phyloP scores from a whole-genome alignment of 2,329 filamentous ascomycete species.

The Penicillium aurantiogriseum region DNA sequence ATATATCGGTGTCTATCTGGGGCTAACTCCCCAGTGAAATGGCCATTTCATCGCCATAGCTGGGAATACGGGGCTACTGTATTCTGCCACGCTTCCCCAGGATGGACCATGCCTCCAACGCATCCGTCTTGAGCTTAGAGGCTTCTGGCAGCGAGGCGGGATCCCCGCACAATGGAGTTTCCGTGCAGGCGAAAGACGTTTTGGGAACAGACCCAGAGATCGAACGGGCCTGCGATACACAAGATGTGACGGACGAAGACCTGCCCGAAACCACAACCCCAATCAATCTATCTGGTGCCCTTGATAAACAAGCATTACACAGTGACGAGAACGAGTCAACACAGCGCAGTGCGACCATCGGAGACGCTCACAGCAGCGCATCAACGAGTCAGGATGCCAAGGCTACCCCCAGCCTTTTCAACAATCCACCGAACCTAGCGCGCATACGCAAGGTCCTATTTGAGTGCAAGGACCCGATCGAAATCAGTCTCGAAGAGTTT shows the following conservation, averaged over 20 bases:
- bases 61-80: not conserved
- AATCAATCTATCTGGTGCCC: conserved; percentile 22
- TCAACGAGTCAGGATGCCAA: conserved; percentile 3
- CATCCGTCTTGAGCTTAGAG: conserved; percentile 21
- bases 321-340: conserved; percentile 4
- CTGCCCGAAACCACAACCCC: conserved; percentile 7
- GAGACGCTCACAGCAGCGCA: not conserved
- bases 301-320: conserved; percentile 20
- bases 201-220: conserved; percentile 3
- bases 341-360: not conserved
- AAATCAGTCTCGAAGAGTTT: conserved; percentile 48
- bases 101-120: conserved; percentile 33
- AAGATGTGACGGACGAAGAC: conserved; percentile 13
- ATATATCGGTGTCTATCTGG: not conserved
- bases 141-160: conserved; percentile 15
- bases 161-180: conserved; percentile 13
- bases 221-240: not conserved
- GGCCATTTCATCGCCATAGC: conserved; percentile 1
- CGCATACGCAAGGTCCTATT: conserved; percentile 46
- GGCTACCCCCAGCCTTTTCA: conserved; percentile 34
- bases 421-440: conserved; percentile 45
- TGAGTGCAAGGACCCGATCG: conserved; percentile 47
- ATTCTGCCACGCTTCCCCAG: conserved; percentile 16
- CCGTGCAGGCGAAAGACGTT: conserved; percentile 8
- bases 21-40: not conserved